Percentiles rank a stretch among this genome's conserved stretches.
phyloP scores from a whole-genome alignment of 495 filamentous ascomycete genomes.

The Penicillium roqueforti region DNA sequence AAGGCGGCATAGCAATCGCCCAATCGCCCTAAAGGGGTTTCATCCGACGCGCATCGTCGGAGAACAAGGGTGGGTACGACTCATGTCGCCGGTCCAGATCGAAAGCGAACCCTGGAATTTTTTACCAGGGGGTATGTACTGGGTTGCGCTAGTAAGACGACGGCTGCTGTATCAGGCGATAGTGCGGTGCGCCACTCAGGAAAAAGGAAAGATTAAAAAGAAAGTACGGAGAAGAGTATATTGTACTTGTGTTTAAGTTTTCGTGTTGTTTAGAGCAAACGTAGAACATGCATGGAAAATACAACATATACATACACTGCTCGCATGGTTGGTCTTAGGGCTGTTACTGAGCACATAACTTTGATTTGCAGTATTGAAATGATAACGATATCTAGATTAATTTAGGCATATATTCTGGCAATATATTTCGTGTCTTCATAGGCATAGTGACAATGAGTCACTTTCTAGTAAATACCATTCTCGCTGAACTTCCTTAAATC shows the following conservation, averaged over 20 bases:
- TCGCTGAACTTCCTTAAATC: slow-evolving; percentile 3
- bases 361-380: not conserved
- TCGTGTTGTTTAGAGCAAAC: slow-evolving; percentile 28
- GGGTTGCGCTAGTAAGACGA: slow-evolving; percentile 1
- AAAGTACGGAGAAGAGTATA: not conserved
- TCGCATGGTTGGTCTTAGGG: not conserved
- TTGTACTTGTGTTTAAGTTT: not conserved
- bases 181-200: not conserved
- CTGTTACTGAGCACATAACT: not conserved
- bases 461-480: not conserved
- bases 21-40: not conserved
- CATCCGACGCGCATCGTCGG: slow-evolving; percentile 10
- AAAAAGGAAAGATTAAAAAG: not conserved
- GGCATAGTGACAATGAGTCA: slow-evolving; percentile 1
- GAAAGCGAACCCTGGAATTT: not conserved
- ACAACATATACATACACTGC: too few species aligned
- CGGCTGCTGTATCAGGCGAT: not conserved
- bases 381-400: not conserved
- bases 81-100: not conserved
- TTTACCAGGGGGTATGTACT: not conserved
- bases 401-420: not conserved
- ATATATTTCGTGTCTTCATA: not conserved
- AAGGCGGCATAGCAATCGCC: not conserved
- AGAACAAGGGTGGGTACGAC: not conserved
- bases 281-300: slow-evolving; percentile 48